These are phyloP conservation scores for Botryosphaeria dothidea DNA, from an alignment of 2,329 filamentous ascomycete genomes.

Conservation along the genomic window DNA sequence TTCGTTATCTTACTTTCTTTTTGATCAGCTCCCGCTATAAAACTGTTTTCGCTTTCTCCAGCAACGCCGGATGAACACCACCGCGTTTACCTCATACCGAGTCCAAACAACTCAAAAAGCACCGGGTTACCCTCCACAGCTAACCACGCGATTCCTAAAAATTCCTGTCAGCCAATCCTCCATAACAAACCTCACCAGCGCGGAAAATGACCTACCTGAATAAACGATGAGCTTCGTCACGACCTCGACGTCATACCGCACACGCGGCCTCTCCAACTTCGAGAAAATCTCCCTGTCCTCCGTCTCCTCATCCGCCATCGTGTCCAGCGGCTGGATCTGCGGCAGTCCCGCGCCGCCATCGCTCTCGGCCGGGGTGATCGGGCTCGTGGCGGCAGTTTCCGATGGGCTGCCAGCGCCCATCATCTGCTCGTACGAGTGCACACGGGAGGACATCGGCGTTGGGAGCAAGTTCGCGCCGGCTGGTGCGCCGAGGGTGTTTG, in stretches of 20 bases:
- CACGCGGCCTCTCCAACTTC: slow-evolving; percentile 78
- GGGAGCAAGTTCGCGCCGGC: slow-evolving; percentile 47
- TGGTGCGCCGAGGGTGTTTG: slow-evolving; percentile 34
- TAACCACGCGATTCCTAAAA: slow-evolving; percentile 75
- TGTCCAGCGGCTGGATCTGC: slow-evolving; percentile 20
- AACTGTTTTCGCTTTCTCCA: too few relatives aligned
- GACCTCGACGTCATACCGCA: slow-evolving; percentile 97
- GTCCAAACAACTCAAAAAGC: slow-evolving; percentile 65
- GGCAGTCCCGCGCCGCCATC: slow-evolving; percentile 26
- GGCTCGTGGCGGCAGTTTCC: slow-evolving; percentile 33
- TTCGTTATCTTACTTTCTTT: too few relatives aligned
- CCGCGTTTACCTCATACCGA: slow-evolving; percentile 32
- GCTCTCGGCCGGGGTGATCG: slow-evolving; percentile 13
- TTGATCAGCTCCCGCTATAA: neutral
- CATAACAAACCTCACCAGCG: neutral
- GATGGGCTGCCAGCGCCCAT: slow-evolving; percentile 63
- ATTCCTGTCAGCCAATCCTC: too few relatives aligned
- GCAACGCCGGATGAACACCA: neutral
- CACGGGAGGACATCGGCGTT: slow-evolving; percentile 47
- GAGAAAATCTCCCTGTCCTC: slow-evolving; percentile 72
- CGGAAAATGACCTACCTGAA: slow-evolving; percentile 58
- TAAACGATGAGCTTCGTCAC: slow-evolving; percentile 97
- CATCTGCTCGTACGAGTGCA: slow-evolving; percentile 69
- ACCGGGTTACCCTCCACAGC: slow-evolving; percentile 75
- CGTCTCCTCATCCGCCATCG: slow-evolving; percentile 31